A percentile compares a stretch with the other conserved stretches of the same genome.
Evolutionary conservation across 202 grass and related monocot genomes (phyloP).

Genomic region (Saccharum hybrid): DNA sequence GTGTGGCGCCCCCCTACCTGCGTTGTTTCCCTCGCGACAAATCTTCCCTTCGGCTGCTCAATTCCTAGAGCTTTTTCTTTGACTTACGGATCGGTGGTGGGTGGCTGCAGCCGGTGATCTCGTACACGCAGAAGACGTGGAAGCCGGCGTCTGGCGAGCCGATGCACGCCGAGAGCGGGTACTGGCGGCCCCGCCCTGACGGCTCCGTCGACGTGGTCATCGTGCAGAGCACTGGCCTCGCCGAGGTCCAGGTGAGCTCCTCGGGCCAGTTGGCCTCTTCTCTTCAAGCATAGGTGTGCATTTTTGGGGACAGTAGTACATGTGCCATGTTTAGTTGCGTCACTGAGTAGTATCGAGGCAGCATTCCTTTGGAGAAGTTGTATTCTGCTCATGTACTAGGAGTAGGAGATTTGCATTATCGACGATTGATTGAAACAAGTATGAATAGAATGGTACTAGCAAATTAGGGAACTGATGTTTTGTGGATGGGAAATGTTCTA

Average conservation of each 20-base stretch:
- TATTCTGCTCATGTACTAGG: background rate
- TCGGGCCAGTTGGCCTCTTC: background rate
- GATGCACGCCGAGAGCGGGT: constrained; percentile 91
- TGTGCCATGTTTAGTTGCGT: background rate
- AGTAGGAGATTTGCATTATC: background rate
- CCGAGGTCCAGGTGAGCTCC: constrained; percentile 71
- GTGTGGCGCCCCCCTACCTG: background rate
- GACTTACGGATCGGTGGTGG: background rate
- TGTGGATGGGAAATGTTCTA: background rate
- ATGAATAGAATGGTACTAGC: background rate
- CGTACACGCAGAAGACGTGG: constrained; percentile 93
- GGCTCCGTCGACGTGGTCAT: constrained; percentile 83
- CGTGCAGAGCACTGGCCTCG: constrained; percentile 83
- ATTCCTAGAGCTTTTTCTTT: constrained; percentile 5
- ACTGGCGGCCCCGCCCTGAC: constrained; percentile 72
- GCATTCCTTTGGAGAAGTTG: background rate
- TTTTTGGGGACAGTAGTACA: background rate
- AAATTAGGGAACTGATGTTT: background rate
- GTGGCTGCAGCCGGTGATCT: constrained; percentile 79
- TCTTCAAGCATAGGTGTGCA: background rate
- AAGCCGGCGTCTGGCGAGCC: constrained; percentile 74
- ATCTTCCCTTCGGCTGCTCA: background rate
- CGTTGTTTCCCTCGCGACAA: background rate
- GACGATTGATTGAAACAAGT: background rate
- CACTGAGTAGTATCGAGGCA: background rate